Percentiles rank a stretch among this genome's conserved stretches.
phyloP scores from a whole-genome alignment of 2,329 filamentous ascomycete species.

The Epichloe gansuensis region DNA sequence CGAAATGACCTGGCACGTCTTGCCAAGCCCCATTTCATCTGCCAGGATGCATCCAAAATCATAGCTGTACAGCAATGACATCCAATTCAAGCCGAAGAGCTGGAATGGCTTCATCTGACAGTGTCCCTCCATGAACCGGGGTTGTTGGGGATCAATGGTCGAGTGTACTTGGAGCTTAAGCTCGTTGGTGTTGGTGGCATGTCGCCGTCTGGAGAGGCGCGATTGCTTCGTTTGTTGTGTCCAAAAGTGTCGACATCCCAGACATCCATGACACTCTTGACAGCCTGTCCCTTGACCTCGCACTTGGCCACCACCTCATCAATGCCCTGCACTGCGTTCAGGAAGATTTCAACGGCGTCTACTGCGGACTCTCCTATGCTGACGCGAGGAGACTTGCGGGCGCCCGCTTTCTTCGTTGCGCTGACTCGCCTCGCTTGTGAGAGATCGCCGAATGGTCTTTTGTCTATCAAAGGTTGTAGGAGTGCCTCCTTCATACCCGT shows the following conservation, averaged over 20 bases:
- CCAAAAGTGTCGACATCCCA: conserved; percentile 40
- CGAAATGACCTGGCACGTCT: conserved; percentile 92
- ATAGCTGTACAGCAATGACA: conserved; percentile 69
- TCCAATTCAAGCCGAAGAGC: conserved; percentile 88
- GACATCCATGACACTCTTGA: conserved; percentile 32
- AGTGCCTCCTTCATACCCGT: conserved; percentile 60
- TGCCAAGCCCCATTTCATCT: conserved; percentile 94
- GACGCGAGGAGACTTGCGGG: conserved; percentile 32
- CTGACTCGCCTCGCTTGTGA: conserved; percentile 55
- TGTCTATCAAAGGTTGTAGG: conserved; percentile 55
- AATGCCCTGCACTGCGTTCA: conserved; percentile 68
- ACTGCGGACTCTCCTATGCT: conserved; percentile 42
- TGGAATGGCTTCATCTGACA: conserved; percentile 86
- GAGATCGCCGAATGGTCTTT: conserved; percentile 62
- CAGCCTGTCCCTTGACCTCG: conserved; percentile 52
- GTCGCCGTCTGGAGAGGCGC: conserved; percentile 21
- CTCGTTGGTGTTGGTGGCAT: conserved; percentile 32
- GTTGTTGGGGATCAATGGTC: conserved; percentile 48
- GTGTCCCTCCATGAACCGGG: conserved; percentile 62
- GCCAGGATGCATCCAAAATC: conserved; percentile 81
- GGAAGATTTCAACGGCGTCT: conserved; percentile 53
- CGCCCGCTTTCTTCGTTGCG: conserved; percentile 33
- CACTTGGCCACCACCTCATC: conserved; percentile 71
- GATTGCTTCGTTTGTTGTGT: conserved; percentile 21
- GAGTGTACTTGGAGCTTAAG: conserved; percentile 20